Base-by-base conservation (phyloP, 78 protist species). In the Tieghemostelium lacteum region DNA sequence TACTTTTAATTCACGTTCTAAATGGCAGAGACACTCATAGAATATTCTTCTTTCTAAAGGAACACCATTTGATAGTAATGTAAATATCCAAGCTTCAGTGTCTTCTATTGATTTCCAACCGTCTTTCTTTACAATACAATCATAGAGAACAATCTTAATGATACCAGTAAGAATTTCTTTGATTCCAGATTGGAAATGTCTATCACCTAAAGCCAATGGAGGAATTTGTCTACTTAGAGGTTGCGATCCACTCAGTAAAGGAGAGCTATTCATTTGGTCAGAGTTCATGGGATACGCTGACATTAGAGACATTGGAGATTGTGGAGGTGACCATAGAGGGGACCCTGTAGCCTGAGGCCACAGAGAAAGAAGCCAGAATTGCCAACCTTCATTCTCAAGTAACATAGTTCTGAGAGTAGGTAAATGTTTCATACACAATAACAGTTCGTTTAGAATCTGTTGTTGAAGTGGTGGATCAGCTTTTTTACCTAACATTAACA, bases 41-140 rank as follows among this genome's bases (percentile, higher is more conserved):
- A 83, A 83, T 28, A 83, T 83, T 60, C 91, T 66, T 39, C 91
- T 16, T 26, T 83, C 91, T 0, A 83, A 49, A 14, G 91, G 91
- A 3, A 55, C 29, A 19, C 91, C 78, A 60, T 69, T 83, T 5
- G 76, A 78, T 26, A 83, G 42, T 8, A 83, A 17, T 3, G 70
- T 29, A 33, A 42, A 83, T 40, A 83, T 69, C 78, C 91, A 88
- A 40, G 93, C 87, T 31, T 75, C 73, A 22, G 93, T 88, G 28
- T 88, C 93, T n/a, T 88, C 93, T 36, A 88, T 75, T 19, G 28
- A 29, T 29, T 52, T 58, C 93, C 93, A 88, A 24, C 93, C 93
- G 19, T 88, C 93, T n/a, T 62, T 67, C 37, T 74, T 71, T 42
- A 39, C 42, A 14, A 66, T 50, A 24, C 93, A 77, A 24, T 77